phyloP scores from a whole-genome alignment of 164 flowering plant species.

The Paratinospora sagittata region DNA sequence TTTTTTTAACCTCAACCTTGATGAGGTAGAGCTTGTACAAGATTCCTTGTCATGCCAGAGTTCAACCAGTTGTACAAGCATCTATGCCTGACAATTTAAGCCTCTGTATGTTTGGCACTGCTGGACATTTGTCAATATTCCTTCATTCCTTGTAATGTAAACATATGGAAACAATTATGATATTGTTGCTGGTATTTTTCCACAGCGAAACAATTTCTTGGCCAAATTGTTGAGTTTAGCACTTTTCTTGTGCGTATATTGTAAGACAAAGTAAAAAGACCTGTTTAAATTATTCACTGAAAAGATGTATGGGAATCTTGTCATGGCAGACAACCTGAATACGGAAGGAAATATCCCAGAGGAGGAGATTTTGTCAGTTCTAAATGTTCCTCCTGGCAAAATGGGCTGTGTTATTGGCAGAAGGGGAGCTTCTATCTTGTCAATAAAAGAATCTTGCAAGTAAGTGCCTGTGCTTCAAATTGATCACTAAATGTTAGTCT shows the following conservation, averaged over 20 bases:
- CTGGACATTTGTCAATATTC: no score
- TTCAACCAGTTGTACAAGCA: no score
- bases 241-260: neutral
- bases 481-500: neutral
- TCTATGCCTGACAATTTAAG: no score
- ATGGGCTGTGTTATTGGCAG: conserved; percentile 88
- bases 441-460: conserved; percentile 88
- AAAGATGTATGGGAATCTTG: neutral
- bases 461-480: conserved; percentile 20
- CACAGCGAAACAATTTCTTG: neutral
- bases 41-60: no score
- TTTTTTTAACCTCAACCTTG: no score
- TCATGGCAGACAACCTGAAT: conserved; percentile 35
- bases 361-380: conserved; percentile 76
- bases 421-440: conserved; percentile 69
- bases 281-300: neutral
- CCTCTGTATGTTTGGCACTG: no score
- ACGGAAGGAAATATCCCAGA: conserved; percentile 48
- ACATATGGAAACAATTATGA: neutral
- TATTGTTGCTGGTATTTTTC: neutral
- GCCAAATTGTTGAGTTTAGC: neutral
- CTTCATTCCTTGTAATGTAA: no score
- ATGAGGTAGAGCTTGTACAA: no score
- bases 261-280: neutral
- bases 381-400: conserved; percentile 81